phyloP scores from a whole-genome alignment of 495 filamentous ascomycete genomes.

The Mycothermus thermophilus region DNA sequence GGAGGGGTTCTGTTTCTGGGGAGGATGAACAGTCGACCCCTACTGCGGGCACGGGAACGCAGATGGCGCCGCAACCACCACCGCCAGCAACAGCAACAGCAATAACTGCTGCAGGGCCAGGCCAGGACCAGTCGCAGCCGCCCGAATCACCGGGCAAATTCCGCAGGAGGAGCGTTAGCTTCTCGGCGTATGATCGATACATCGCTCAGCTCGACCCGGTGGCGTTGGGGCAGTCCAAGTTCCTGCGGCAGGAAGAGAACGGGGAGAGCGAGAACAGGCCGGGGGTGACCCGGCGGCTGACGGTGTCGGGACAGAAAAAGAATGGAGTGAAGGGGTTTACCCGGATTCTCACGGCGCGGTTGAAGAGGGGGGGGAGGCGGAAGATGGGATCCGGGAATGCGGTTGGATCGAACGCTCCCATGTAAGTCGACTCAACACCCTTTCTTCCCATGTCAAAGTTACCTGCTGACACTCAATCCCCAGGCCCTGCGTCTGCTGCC shows the following conservation, averaged over 20 bases:
- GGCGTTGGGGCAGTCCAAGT: conserved; percentile 26
- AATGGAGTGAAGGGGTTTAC: conserved; percentile 30
- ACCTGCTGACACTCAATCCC: background rate
- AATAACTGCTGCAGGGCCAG: conserved; percentile 10
- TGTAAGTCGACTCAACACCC: no score
- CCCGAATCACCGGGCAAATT: no score
- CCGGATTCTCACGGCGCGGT: conserved; percentile 24
- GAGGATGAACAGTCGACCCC: no score
- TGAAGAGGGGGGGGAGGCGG: conserved; percentile 22
- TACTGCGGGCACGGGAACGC: no score
- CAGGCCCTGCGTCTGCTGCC: conserved; percentile 41
- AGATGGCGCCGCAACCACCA: no score
- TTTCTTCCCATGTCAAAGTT: no score
- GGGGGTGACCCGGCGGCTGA: no score
- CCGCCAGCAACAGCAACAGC: conserved; percentile 9
- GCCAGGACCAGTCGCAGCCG: no score
- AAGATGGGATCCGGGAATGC: no score
- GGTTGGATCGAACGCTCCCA: conserved; percentile 15
- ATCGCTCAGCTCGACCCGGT: conserved; percentile 27
- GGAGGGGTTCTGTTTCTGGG: no score
- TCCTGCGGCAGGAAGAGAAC: conserved; percentile 11
- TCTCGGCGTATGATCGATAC: conserved; percentile 40
- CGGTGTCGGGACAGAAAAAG: no score
- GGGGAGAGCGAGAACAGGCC: conserved; percentile 11
- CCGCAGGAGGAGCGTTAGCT: conserved; percentile 28